A percentile compares a stretch with the other conserved stretches of the same genome.
Conservation (phyloP, 2,329 filamentous ascomycete genomes). For the Cladosporium oxysporum region DNA sequence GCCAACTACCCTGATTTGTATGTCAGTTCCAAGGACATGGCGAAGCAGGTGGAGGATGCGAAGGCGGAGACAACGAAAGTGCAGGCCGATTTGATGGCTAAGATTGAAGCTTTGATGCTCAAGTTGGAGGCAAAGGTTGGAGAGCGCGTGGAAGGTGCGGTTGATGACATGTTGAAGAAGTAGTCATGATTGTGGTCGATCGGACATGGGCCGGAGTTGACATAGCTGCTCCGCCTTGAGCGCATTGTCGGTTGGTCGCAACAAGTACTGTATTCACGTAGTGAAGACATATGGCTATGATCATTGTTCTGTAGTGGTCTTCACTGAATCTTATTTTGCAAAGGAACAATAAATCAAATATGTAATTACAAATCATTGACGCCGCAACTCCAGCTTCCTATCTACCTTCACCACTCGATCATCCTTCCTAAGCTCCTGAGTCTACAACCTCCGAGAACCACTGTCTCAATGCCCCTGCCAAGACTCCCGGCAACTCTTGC, state of each 20-base stretch:
- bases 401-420: neutral
- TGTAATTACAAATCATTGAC: neutral
- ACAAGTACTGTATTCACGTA: neutral
- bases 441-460: slow-evolving; percentile 82
- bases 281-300: neutral
- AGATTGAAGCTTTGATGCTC: neutral
- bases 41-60: neutral
- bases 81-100: neutral
- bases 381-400: neutral
- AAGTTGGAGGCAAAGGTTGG: neutral
- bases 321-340: neutral
- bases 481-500: slow-evolving; percentile 81
- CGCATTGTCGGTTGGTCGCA: neutral
- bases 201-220: neutral
- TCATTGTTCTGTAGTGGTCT: neutral
- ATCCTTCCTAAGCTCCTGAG: slow-evolving; percentile 23
- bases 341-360: neutral
- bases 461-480: slow-evolving; percentile 85
- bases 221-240: neutral
- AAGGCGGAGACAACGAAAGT: neutral
- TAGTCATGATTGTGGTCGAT: neutral
- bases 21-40: neutral
- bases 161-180: neutral
- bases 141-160: neutral
- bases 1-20: slow-evolving; percentile 22